Conservation (phyloP, 1,284 basidiomycete genomes). For the Heterobasidion annosum region DNA sequence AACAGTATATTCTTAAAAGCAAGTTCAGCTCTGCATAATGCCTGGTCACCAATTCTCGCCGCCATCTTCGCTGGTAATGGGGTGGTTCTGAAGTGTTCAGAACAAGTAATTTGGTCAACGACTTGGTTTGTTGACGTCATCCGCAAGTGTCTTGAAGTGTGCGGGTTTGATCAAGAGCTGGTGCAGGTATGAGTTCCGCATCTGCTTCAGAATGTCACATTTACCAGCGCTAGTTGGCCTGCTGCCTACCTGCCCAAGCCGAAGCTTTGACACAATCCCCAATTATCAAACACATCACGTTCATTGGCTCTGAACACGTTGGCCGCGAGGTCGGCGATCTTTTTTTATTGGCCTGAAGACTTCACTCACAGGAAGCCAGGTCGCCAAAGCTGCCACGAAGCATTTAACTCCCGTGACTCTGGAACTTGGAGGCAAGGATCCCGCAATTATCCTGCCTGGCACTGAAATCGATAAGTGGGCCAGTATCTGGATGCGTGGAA, state of each 20-base stretch:
- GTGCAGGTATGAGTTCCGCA: constrained; percentile 48
- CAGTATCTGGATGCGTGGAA: constrained; percentile 77
- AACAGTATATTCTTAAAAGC: background rate
- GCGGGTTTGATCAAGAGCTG: constrained; percentile 74
- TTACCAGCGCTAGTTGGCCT: constrained; percentile 46
- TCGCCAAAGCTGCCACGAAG: constrained; percentile 76
- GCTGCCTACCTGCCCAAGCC: constrained; percentile 85
- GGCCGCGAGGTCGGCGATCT: constrained; percentile 61
- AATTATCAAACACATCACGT: constrained; percentile 74
- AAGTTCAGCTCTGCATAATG: constrained; percentile 76
- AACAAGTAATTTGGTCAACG: constrained; percentile 86
- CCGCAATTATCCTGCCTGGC: constrained; percentile 65
- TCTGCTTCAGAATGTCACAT: background rate
- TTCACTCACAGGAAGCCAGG: constrained; percentile 27
- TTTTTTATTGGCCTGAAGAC: constrained; percentile 2
- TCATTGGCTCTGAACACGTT: constrained; percentile 90
- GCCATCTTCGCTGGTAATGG: constrained; percentile 87
- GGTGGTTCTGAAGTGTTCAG: constrained; percentile 88
- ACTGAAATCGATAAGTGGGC: constrained; percentile 66
- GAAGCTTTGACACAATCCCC: constrained; percentile 76
- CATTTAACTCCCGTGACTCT: constrained; percentile 85
- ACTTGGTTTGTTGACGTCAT: constrained; percentile 77
- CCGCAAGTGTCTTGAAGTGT: constrained; percentile 62
- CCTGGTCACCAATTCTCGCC: constrained; percentile 88
- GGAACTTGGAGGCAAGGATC: constrained; percentile 86